A percentile compares a stretch with the other conserved stretches of the same genome.
Conservation (phyloP, 2,329 filamentous ascomycete species). For the Talaromyces sp. region DNA sequence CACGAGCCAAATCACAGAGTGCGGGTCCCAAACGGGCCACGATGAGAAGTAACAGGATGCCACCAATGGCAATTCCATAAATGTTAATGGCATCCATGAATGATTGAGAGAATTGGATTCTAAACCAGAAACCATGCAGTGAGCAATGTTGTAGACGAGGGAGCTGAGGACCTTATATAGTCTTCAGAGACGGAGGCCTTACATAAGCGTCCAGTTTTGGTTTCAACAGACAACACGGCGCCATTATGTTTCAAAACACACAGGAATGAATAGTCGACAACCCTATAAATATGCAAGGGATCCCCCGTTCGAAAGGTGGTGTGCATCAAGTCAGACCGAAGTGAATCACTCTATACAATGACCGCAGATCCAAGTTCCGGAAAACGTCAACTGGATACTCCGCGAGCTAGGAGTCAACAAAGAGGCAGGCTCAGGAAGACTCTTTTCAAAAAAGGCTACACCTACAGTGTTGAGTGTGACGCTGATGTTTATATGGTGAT, state of each 20-base stretch:
- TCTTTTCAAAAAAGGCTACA: conserved; percentile 2
- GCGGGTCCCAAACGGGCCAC: no score
- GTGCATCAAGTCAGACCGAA: not conserved
- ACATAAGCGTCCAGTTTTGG: not conserved
- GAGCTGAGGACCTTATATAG: not conserved
- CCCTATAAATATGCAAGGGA: not conserved
- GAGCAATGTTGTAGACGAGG: not conserved
- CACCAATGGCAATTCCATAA: no score
- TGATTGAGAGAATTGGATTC: not conserved
- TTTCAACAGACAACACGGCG: not conserved
- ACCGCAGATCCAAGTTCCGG: not conserved
- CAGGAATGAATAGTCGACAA: not conserved
- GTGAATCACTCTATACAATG: not conserved
- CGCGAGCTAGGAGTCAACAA: not conserved
- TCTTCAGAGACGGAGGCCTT: not conserved
- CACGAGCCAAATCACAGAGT: no score
- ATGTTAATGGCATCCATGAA: not conserved
- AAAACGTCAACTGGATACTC: conserved; percentile 2
- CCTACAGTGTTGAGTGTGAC: conserved; percentile 1
- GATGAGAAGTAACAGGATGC: no score
- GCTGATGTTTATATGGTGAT: conserved; percentile 5
- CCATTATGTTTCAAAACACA: not conserved
- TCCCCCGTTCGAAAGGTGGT: no score
- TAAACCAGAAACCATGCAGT: not conserved
- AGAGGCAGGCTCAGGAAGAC: conserved; percentile 4